Evolutionary conservation across 108 stramenopile species (phyloP), one percentile per base, ranked within the genome.

Genomic region (Aurantiochytrium sp.): DNA sequence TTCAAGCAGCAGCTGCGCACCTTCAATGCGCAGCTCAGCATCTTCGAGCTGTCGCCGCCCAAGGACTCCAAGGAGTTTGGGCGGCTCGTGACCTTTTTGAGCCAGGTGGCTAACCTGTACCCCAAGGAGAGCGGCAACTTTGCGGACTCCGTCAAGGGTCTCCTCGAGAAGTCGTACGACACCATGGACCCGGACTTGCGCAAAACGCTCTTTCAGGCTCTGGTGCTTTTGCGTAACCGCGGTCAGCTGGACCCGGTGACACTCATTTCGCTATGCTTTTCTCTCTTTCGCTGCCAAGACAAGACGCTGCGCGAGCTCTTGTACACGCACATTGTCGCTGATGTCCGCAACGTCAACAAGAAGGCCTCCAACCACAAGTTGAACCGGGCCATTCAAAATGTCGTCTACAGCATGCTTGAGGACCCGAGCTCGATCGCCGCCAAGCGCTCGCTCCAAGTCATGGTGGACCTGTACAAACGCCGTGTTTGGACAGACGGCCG

Each of bases 401-500:
- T 91, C 83, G 44, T 93, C 51, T 89, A 72, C 88, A 72, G 49
- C 23, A 72, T 92, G 87, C 72, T 92, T n/a, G 42, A 58, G 44
- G 91, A 92, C 88, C 88, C 72, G n/a, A 35, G 14, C 72, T 47
- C 64, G 18, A 72, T 53, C 28, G 92, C 90, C 14, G 92, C 92
- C 55, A 96, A 95, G 89, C 95, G 95, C 58, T 96, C 95, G 18
- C 95, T 98, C 44, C 97, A 98, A 90, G 94, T 98, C 92, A 95
- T 97, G 45, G 96, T 95, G 19, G 96, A 98, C 72, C 91, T 99
- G 59, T 99, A 98, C 93, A 95, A 97, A 25, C 94, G 95, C 49
- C 92, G 95, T 44, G 96, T 98, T 10, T 99, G 99, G 99, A 97
- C 95, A n/a, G 98, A 98, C 91, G 96, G 94, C 29, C 94, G 97